phyloP scores from a whole-genome alignment of 169 alveolate genomes.

The Blepharisma undulans region DNA sequence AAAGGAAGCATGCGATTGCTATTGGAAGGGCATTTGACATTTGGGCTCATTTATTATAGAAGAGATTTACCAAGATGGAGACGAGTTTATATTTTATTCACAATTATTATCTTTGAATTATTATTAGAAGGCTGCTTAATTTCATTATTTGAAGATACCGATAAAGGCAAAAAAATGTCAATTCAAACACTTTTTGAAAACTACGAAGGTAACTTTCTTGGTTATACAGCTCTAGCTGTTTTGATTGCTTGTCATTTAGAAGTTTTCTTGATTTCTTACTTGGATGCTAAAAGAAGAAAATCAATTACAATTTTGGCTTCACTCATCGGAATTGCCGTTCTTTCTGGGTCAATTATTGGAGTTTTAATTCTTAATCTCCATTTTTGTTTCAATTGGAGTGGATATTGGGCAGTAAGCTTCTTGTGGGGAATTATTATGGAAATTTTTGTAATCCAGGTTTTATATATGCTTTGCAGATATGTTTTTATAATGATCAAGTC shows the following conservation, averaged over 20 bases:
- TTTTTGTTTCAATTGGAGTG: not conserved
- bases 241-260: not conserved
- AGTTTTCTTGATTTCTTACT: not conserved
- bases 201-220: not conserved
- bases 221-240: not conserved
- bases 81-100: not conserved
- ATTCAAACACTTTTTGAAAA: not conserved
- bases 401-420: conserved; percentile 1
- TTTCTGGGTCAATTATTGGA: not conserved
- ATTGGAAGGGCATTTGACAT: conserved; percentile 1
- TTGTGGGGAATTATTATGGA: conserved; percentile 1
- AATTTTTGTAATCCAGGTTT: not conserved
- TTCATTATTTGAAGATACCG: not conserved
- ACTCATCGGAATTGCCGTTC: not conserved
- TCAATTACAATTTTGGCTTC: not conserved
- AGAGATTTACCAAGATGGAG: not conserved
- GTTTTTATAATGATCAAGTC: too few species aligned
- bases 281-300: not conserved
- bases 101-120: not conserved
- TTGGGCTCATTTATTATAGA: not conserved
- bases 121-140: not conserved
- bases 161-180: too few species aligned
- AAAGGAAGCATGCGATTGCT: not conserved
- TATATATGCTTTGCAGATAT: not conserved
- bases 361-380: not conserved